Conservation (phyloP, 768 basidiomycete genomes). For the Aureoboletus auriporus region DNA sequence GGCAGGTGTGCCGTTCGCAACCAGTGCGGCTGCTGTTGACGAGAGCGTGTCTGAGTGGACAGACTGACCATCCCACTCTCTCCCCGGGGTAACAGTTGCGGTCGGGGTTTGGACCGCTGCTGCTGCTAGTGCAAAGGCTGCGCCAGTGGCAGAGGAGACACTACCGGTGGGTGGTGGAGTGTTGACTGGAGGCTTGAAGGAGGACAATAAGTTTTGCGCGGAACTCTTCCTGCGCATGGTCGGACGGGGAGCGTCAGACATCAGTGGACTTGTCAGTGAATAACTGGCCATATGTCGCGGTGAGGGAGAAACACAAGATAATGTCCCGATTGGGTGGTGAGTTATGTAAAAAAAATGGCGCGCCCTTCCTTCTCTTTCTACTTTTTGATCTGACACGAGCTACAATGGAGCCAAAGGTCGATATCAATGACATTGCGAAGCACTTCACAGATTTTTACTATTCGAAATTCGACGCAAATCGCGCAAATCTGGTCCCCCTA, state of each 20-base stretch:
- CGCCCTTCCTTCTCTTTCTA: slow-evolving; percentile 1
- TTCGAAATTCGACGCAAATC: slow-evolving; percentile 62
- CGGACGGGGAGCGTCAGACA: slow-evolving; percentile 42
- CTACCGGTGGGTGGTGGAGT: slow-evolving; percentile 28
- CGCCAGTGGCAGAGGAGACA: slow-evolving; percentile 33
- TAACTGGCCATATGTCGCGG: slow-evolving; percentile 15
- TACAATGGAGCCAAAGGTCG: slow-evolving; percentile 65
- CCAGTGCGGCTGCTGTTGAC: slow-evolving; percentile 38
- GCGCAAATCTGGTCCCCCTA: slow-evolving; percentile 52
- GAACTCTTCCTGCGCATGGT: slow-evolving; percentile 82
- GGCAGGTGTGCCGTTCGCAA: slow-evolving; percentile 31
- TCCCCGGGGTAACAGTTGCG: slow-evolving; percentile 36
- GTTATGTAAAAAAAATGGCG: background rate
- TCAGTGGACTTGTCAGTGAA: slow-evolving; percentile 23
- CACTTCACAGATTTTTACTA: slow-evolving; percentile 88
- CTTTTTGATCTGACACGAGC: slow-evolving; percentile 6
- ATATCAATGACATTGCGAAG: slow-evolving; percentile 71
- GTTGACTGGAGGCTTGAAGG: slow-evolving; percentile 49
- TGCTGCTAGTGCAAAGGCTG: slow-evolving; percentile 30
- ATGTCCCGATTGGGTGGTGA: slow-evolving; percentile 15
- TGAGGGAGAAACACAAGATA: background rate
- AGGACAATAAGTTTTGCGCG: slow-evolving; percentile 76
- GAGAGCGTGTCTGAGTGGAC: slow-evolving; percentile 45
- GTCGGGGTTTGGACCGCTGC: slow-evolving; percentile 33
- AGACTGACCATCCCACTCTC: slow-evolving; percentile 76